Percentiles rank a stretch among this genome's conserved stretches.
These are phyloP conservation scores for Sclerotinia minor DNA, from an alignment of 2,329 filamentous ascomycete genomes.

Conservation along the genomic window DNA sequence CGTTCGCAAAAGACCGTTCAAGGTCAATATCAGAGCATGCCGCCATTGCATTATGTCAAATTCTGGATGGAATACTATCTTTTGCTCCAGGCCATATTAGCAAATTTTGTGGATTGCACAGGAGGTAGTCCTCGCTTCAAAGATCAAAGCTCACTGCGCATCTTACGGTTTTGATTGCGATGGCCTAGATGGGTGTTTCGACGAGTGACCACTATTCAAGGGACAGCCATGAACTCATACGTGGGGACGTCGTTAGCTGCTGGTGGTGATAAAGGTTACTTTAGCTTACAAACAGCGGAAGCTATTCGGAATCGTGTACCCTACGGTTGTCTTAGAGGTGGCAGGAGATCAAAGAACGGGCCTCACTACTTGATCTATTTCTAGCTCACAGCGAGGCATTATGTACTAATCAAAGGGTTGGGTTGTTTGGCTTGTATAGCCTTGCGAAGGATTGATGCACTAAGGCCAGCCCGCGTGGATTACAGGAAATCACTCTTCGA, in stretches of 20 bases:
- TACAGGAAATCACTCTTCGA: constrained; percentile 23
- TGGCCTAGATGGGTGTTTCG: constrained; percentile 20
- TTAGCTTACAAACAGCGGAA: constrained; percentile 19
- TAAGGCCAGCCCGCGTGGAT: constrained; percentile 19
- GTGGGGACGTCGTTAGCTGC: neutral
- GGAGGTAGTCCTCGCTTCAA: constrained; percentile 24
- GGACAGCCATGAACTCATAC: constrained; percentile 3
- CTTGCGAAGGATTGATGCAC: constrained; percentile 23
- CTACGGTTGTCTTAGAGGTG: constrained; percentile 14
- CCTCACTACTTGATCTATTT: constrained; percentile 23
- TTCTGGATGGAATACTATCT: constrained; percentile 18
- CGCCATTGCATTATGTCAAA: constrained; percentile 12
- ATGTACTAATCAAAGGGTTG: constrained; percentile 23
- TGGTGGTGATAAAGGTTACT: constrained; percentile 6
- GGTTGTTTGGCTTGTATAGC: constrained; percentile 23
- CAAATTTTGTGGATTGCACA: constrained; percentile 24
- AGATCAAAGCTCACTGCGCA: constrained; percentile 23
- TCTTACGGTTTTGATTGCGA: constrained; percentile 20
- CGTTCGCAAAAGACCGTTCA: constrained; percentile 15
- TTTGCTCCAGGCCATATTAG: constrained; percentile 22
- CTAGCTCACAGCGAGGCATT: constrained; percentile 23
- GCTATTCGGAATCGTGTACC: constrained; percentile 19
- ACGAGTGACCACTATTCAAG: neutral
- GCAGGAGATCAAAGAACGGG: constrained; percentile 14
- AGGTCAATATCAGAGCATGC: constrained; percentile 16